Evolutionary conservation across 208 protist species (phyloP), one percentile per base, ranked within the genome.

Genomic region (Trypanosoma lewisi): DNA sequence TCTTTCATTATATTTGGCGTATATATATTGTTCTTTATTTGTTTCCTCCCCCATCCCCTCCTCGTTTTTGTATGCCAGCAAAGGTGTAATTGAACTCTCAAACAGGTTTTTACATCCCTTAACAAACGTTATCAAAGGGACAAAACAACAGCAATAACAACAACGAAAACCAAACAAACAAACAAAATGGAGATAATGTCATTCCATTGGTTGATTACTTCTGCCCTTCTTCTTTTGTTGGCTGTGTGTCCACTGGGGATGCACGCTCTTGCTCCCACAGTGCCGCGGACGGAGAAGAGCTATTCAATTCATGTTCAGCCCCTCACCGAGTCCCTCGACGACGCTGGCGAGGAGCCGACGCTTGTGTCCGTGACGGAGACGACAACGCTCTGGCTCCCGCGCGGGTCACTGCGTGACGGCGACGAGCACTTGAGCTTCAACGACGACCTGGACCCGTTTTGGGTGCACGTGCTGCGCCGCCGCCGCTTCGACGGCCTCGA

Each of bases 381-480:
- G 48, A 73, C 67, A 9, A 63, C 69, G 1, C 63, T 81, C 19
- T 61, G 54, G 49, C 70, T 81, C 25, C 63, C 58, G 0, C 68
- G 63, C 19, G 53, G 57, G 1, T 60, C 65, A 5, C 45, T 52
- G 16, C 28, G 63, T 2, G 73, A 74, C 30, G 47, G 42, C 6
- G 80, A 78, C 9, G 54, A 74, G n/a, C 52, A 60, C 30, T 42
- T 91, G 42, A 83, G 67, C 27, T 91, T 91, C 54, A 76, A 85
- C 59, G 77, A 83, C 23, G 75, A 83, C 48, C 75, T 93, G 48
- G 82, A 93, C 49, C 76, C 84, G 0, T 70, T 90, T 39, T 93
- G 87, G 87, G 88, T 86, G 51, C 82, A 83, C 42, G 63, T 84
- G 16, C 58, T 89, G 66, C 70, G 70, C 8, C 72, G 79, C 2